A percentile compares a stretch with the other conserved stretches of the same genome.
Conservation (phyloP, 2,329 filamentous ascomycete genomes). For the Dactylellina sp. region DNA sequence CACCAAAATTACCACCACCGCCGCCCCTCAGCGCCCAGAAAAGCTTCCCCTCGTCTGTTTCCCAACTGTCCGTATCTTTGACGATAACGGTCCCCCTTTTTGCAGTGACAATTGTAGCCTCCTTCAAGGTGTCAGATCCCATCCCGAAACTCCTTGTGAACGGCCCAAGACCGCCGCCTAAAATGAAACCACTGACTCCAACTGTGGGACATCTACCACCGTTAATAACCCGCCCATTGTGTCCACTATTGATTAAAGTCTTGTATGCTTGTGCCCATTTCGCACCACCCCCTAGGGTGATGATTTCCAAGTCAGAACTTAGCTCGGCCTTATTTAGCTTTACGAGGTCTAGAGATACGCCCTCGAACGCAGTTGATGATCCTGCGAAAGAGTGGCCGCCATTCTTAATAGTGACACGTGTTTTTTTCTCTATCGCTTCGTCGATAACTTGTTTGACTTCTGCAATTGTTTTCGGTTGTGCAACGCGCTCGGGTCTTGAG, state of each 20-base stretch:
- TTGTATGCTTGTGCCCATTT: slow-evolving; percentile 63
- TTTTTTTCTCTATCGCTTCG: slow-evolving; percentile 23
- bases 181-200: slow-evolving; percentile 64
- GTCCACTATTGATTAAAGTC: slow-evolving; percentile 59
- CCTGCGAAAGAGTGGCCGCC: slow-evolving; percentile 62
- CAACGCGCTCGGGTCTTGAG: slow-evolving; percentile 59
- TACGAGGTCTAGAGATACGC: slow-evolving; percentile 62
- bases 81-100: slow-evolving; percentile 59
- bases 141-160: slow-evolving; percentile 63
- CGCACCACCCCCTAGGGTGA: slow-evolving; percentile 61
- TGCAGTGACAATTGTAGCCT: slow-evolving; percentile 63
- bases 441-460: slow-evolving; percentile 57
- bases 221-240: slow-evolving; percentile 60
- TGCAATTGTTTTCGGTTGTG: slow-evolving; percentile 56
- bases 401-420: slow-evolving; percentile 61
- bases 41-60: slow-evolving; percentile 59
- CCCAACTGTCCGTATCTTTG: slow-evolving; percentile 36
- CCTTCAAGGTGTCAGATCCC: slow-evolving; percentile 63
- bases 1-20: slow-evolving; percentile 65
- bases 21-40: slow-evolving; percentile 65
- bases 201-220: slow-evolving; percentile 63
- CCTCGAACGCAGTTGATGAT: slow-evolving; percentile 60
- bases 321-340: slow-evolving; percentile 61
- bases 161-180: slow-evolving; percentile 63
- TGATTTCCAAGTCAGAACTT: slow-evolving; percentile 45